phyloP scores from a whole-genome alignment of 352 stramenopile species.

The Pythium coloratum region DNA sequence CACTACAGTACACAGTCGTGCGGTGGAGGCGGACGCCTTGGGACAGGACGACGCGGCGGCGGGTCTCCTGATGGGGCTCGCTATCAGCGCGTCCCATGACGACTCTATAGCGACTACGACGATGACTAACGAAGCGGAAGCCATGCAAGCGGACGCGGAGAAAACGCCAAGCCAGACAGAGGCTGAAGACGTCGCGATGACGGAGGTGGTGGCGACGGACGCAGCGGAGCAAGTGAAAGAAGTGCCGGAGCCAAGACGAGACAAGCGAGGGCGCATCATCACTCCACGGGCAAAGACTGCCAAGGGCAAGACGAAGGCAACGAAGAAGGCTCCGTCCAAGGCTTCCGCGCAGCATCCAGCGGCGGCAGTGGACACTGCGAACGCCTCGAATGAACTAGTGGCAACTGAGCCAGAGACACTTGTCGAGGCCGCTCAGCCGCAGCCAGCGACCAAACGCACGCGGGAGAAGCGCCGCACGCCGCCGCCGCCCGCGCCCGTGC shows the following conservation, averaged over 20 bases:
- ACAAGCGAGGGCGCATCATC: not conserved
- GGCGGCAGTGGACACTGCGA: not conserved
- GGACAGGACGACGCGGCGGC: not conserved
- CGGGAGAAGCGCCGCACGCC: constrained; percentile 14
- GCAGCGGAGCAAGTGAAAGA: not conserved
- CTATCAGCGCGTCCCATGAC: not conserved
- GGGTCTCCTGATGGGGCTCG: not conserved
- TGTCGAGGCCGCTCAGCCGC: not conserved
- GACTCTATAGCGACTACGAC: not conserved
- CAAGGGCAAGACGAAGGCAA: not conserved
- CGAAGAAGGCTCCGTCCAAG: not conserved
- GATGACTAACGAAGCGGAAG: not conserved
- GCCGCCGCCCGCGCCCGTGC: not conserved
- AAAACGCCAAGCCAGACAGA: not conserved
- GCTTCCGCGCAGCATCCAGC: not conserved
- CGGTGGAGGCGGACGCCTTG: not conserved
- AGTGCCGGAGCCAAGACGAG: not conserved
- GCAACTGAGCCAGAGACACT: not conserved
- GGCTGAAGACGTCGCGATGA: not conserved
- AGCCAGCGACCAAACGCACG: not conserved
- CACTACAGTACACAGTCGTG: not conserved
- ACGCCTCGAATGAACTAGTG: not conserved
- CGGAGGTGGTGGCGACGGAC: not conserved
- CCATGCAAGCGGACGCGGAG: not conserved
- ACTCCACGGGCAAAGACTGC: not conserved